Evolutionary conservation across 139 green algal species (phyloP).

Genomic region (Yamagishiella unicocca): DNA sequence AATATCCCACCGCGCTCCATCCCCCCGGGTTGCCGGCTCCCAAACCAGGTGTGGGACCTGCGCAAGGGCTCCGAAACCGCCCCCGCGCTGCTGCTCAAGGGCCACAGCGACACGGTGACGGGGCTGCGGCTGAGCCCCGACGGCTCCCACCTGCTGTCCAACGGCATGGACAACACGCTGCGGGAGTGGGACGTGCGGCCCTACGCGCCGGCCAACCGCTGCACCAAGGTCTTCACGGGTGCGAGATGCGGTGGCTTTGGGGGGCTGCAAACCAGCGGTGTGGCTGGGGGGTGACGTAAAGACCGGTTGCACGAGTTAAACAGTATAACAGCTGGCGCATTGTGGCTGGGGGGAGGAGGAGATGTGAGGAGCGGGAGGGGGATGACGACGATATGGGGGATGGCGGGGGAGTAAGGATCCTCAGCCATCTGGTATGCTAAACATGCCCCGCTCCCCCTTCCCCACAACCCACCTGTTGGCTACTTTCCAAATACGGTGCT

Average conservation of each 20-base stretch:
- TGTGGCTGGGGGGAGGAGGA: no score
- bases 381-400: no score
- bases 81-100: slow-evolving; percentile 73
- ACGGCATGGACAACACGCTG: slow-evolving; percentile 98
- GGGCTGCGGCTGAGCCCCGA: slow-evolving; percentile 88
- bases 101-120: slow-evolving; percentile 87
- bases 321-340: no score
- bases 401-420: no score
- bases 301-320: no score
- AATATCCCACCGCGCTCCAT: no score
- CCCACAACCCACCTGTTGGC: background rate
- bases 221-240: slow-evolving; percentile 71
- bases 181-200: slow-evolving; percentile 84
- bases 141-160: slow-evolving; percentile 92
- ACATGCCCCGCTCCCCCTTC: background rate
- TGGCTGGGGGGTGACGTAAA: background rate
- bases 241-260: background rate
- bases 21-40: no score
- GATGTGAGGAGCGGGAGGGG: no score
- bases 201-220: slow-evolving; percentile 92
- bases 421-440: no score
- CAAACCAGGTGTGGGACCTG: slow-evolving; percentile 89
- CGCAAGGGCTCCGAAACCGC: slow-evolving; percentile 77
- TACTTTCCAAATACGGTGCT: background rate
- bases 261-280: background rate